Conservation (phyloP, 164 flowering plant genomes). For the Aristolochia contorta region DNA sequence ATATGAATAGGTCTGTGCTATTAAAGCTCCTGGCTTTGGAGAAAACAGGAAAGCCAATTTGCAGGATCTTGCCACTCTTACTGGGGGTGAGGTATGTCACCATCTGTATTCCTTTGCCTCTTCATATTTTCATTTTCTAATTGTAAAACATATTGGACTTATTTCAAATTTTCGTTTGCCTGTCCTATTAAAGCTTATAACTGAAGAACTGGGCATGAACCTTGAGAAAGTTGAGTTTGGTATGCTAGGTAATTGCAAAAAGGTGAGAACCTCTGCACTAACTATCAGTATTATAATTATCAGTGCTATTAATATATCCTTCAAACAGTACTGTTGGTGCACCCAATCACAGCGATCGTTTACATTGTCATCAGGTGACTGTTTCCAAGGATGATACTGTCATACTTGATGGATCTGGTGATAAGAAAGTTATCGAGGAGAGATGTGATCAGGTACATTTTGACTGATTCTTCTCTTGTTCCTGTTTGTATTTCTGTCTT, state of each 20-base stretch:
- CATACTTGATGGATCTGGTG: slow-evolving; percentile 88
- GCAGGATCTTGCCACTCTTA: slow-evolving; percentile 79
- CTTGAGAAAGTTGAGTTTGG: slow-evolving; percentile 65
- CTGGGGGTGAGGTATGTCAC: slow-evolving; percentile 56
- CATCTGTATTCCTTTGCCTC: background rate
- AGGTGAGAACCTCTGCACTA: slow-evolving; percentile 24
- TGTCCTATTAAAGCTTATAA: slow-evolving; percentile 40
- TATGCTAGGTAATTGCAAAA: slow-evolving; percentile 78
- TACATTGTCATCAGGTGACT: slow-evolving; percentile 38
- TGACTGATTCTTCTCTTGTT: background rate
- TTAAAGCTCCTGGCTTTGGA: slow-evolving; percentile 97
- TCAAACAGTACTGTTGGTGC: background rate
- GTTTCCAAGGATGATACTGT: slow-evolving; percentile 81
- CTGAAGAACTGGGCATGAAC: slow-evolving; percentile 83
- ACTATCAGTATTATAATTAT: background rate
- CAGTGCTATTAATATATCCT: background rate
- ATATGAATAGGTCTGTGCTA: slow-evolving; percentile 67
- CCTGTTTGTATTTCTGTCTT: background rate
- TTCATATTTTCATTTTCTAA: background rate
- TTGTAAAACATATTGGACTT: background rate
- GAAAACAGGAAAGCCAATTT: slow-evolving; percentile 76
- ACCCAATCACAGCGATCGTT: background rate
- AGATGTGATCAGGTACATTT: slow-evolving; percentile 72
- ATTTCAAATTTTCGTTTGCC: background rate
- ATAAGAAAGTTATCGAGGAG: slow-evolving; percentile 74